Evolutionary conservation across 1,284 basidiomycete species (phyloP).

Genomic region (Albatrellus sp.): DNA sequence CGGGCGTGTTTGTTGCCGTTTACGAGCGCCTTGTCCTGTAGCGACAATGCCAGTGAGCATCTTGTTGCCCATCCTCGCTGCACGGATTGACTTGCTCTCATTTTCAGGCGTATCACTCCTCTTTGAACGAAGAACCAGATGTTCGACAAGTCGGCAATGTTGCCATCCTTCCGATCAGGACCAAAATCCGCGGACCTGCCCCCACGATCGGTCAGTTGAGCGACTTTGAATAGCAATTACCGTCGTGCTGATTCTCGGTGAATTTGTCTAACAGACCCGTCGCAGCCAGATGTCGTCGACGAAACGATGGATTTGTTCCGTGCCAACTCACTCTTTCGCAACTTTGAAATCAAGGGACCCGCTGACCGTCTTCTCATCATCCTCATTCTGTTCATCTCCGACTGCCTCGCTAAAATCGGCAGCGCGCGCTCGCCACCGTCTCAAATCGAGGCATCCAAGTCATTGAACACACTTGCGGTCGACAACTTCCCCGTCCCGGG

Average conservation of each 20-base stretch:
- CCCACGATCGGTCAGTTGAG: constrained; percentile 48
- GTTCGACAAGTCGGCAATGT: constrained; percentile 83
- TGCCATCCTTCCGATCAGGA: constrained; percentile 83
- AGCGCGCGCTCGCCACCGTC: constrained; percentile 49
- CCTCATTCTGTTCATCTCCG: constrained; percentile 95
- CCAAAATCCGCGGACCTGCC: constrained; percentile 85
- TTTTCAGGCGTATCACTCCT: constrained; percentile 87
- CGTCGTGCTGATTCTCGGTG: constrained; percentile 7
- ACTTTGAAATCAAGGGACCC: constrained; percentile 99
- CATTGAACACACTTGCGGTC: constrained; percentile 82
- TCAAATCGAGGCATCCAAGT: constrained; percentile 82
- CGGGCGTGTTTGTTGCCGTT: constrained; percentile 1
- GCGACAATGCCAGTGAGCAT: constrained; percentile 45
- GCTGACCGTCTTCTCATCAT: constrained; percentile 96
- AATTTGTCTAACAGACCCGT: constrained; percentile 50
- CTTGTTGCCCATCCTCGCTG: neutral
- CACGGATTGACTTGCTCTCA: neutral
- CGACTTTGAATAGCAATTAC: constrained; percentile 1
- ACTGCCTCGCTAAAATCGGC: constrained; percentile 88
- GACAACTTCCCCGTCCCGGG: constrained; percentile 92
- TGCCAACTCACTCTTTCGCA: constrained; percentile 97
- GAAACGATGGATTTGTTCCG: constrained; percentile 96
- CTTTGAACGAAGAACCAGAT: constrained; percentile 82
- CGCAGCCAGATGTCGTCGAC: constrained; percentile 84
- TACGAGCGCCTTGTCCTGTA: neutral